Base-by-base conservation (phyloP, 2,329 filamentous ascomycete species). In the Septoria linicola region DNA sequence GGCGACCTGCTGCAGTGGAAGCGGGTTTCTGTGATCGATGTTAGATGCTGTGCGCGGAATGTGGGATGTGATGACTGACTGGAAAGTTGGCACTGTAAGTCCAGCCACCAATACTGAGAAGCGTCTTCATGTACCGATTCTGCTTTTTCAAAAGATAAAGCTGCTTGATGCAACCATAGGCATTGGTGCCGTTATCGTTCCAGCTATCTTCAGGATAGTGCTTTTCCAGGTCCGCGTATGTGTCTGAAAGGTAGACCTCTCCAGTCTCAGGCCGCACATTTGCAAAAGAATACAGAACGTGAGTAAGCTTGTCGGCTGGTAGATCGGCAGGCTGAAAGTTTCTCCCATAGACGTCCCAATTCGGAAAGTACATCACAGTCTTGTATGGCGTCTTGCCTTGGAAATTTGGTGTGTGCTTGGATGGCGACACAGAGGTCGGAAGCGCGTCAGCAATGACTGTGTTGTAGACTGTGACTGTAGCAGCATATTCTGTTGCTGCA, bases 231-330 rank as follows among this genome's bases (percentile, higher is more conserved):
- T 91, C 88, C 19, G 87, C 78, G 66, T 80, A 90, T 1, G 75
- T 72, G 62, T 93, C 88, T 1, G 80, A 84, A 3, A 88, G 75
- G 64, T 78, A 80, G 8, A 95, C 89, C 70, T 95, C 88, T 41
- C 92, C 92, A 20, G 80, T 83, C 2, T 92, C 87, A 2, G 84
- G 78, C 3, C 81, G 80, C 54, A 96, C 81, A 67, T 96, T 95
- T 65, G 89, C 91, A 72, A 97, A 97, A 10, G 91, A 79, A 64
- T 96, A 96, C n/a, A 96, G 81, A 4, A 96, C 73, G 65, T 97
- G 92, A 0, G 91, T 97, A 36, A 96, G 79, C 45, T 88, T 85
- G 49, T 90, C 80, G 2, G 79, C 82, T 0, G 88, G 88, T 5
- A 97, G 79, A 66, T 95, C 83, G 66, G 93, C 86, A 0, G 91